Base-by-base conservation (phyloP, 2,329 filamentous ascomycete species). In the Xylaria sp. region DNA sequence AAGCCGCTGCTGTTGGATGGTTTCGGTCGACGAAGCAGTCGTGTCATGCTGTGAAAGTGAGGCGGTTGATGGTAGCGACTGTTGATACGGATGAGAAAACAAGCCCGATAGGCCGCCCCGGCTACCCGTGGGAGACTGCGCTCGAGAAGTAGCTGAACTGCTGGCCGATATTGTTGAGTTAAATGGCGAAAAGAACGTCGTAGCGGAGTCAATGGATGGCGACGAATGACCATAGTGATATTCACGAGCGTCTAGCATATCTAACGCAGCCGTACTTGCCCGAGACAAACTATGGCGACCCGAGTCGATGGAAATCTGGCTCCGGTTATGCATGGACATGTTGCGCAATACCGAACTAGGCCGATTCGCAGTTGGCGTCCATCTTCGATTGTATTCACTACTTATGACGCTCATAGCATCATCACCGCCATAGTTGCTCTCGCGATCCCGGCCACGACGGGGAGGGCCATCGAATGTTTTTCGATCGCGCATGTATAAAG, bases 131-230 rank as follows among this genome's bases (percentile, higher is more conserved):
- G 89, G 88, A 6, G 89, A 91, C 68, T 90, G 89, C 0, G 85
- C 84, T 63, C 88, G 82, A 0, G 88, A 88, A 0, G 86, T 78
- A 80, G 86, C 82, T 78, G 93, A 78, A 82, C 91, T 78, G 0
- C 89, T 87, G 1, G 91, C 89, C 41, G 89, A 89, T 70, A 90
- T 87, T 0, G 88, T 85, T 0, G 90, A 89, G 69, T 93, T 91
- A 74, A 95, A 94, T 0, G 93, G 93, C 2, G 94, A 97, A 94
- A 94, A 98, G 78, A 95, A 97, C 0, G 94, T 96, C 18, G 89
- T 90, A 28, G 88, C 87, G 0, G 93, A 91, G 75, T 96, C 93
- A 68, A 91, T 90, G 0, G 91, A 90, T 52, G 91, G 91, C 20
- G 91, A 93, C 2, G 87, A 85, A 75, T 87, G 81, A 69, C 92